Evolutionary conservation across 495 filamentous ascomycete genomes (phyloP), one percentile per base, ranked within the genome.

Genomic region (Podospora comata): DNA sequence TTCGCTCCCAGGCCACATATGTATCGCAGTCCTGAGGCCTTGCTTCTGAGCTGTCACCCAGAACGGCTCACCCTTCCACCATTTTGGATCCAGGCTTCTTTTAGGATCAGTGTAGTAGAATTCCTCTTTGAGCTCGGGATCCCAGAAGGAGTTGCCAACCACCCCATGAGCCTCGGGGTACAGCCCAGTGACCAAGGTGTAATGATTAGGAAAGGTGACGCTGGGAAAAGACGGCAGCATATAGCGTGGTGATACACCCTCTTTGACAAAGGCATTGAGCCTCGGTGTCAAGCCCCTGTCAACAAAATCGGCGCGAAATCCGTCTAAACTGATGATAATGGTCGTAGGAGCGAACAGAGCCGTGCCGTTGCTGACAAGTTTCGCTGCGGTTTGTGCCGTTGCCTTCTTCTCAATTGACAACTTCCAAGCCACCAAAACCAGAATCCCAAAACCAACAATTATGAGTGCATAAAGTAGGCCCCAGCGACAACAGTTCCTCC

Each of bases 1-100:
- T 77, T 98, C 96, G 20, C 90, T 94, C 3, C 96, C 95, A 0
- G 96, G 95, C 95, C 95, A 99, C 95, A 99, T 99, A 75, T 98
- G 96, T 30, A 98, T 88, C 18, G 92, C 96, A 32, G 87, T 87
- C 65, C 83, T 86, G 61, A 97, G 80, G 5, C 88, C 88, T 64
- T 88, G 86, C 44, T 88, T 87, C 74, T 97, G 94, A 6, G 95
- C 94, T 0, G 95, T 94, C 44, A 89, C 88, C 95, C 95, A 99
- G 56, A 99, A 79, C 0, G 95, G 95, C 73, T 97, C 94, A 0
- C 92, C 94, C 4, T 79, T 84, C 95, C 96, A 99, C 96, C 96
- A 99, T 71, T 94, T 90, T 0, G 89, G 80, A 65, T 92, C 86
- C 80, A 96, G 85, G 70, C 90, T 92, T 62, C 86, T 80, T 2